Conservation (phyloP, 768 basidiomycete species). For the Tulasnella sp. region DNA sequence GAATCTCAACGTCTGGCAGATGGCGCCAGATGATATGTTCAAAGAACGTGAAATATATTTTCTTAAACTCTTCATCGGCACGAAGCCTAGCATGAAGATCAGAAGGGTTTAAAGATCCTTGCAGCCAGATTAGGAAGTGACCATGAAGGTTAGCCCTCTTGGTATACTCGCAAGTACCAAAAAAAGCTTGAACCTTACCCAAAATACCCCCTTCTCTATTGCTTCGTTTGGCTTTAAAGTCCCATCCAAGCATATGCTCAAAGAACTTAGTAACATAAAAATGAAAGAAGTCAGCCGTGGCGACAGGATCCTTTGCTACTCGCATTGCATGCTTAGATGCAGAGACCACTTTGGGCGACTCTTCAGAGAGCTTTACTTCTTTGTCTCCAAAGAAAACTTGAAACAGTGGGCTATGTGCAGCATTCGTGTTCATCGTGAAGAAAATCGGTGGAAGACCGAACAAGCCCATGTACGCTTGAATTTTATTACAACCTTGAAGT, state of each 20-base stretch:
- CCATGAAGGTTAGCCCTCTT: conserved; percentile 24
- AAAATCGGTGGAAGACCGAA: conserved; percentile 24
- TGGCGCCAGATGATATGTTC: conserved; percentile 26
- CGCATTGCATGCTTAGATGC: conserved; percentile 18
- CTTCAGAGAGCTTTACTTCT: not conserved
- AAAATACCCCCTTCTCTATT: conserved; percentile 22
- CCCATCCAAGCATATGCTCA: conserved; percentile 23
- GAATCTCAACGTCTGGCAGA: conserved; percentile 21
- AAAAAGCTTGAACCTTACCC: conserved; percentile 25
- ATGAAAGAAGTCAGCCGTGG: conserved; percentile 27
- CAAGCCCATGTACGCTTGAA: conserved; percentile 22
- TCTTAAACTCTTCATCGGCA: conserved; percentile 16
- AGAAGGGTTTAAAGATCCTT: conserved; percentile 25
- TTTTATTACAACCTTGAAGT: conserved; percentile 19
- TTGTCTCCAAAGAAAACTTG: conserved; percentile 24
- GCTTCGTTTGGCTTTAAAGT: conserved; percentile 16
- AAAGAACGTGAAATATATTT: conserved; percentile 25
- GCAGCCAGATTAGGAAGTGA: conserved; percentile 26
- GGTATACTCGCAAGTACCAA: conserved; percentile 24
- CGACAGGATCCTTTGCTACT: conserved; percentile 27
- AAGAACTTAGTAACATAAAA: conserved; percentile 22
- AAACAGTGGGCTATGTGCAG: conserved; percentile 22
- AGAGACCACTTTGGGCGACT: conserved; percentile 19
- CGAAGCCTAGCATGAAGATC: conserved; percentile 22
- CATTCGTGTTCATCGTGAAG: conserved; percentile 23